Evolutionary conservation across 495 filamentous ascomycete genomes (phyloP).

Genomic region (Penicillium tannophilum): DNA sequence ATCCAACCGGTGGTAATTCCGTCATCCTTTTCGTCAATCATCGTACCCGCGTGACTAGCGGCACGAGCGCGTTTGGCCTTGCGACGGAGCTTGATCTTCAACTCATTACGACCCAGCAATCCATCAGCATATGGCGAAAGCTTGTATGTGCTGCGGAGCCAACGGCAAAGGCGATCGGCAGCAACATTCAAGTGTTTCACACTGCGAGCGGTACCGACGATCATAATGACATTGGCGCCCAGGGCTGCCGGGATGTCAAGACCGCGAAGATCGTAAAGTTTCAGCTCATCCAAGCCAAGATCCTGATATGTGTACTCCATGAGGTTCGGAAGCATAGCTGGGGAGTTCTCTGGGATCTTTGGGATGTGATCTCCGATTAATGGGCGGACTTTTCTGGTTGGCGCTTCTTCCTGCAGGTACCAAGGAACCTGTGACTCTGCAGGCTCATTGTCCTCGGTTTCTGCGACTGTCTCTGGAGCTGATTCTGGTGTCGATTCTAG

Average conservation of each 20-base stretch:
- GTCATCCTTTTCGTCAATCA: conserved; percentile 63
- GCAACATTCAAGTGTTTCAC: conserved; percentile 93
- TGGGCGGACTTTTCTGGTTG: conserved; percentile 47
- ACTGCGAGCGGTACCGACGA: conserved; percentile 89
- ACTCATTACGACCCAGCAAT: conserved; percentile 82
- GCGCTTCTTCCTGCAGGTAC: conserved; percentile 78
- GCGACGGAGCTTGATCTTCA: conserved; percentile 82
- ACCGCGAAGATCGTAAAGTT: conserved; percentile 75
- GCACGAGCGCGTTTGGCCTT: conserved; percentile 78
- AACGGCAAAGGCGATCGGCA: conserved; percentile 84
- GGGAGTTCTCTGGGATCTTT: conserved; percentile 71
- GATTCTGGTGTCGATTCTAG: conserved; percentile 15
- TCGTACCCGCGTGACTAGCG: conserved; percentile 58
- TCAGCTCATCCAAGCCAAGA: conserved; percentile 77
- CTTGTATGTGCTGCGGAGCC: conserved; percentile 72
- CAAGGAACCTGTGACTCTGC: conserved; percentile 60
- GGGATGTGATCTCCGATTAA: conserved; percentile 70
- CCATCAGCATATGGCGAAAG: conserved; percentile 81
- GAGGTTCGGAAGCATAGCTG: conserved; percentile 69
- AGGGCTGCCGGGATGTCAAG: conserved; percentile 85
- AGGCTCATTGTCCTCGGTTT: conserved; percentile 10
- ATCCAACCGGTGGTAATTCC: conserved; percentile 93
- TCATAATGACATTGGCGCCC: conserved; percentile 86
- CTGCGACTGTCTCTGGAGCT: background rate
- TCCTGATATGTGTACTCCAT: conserved; percentile 79